phyloP scores from a whole-genome alignment of 371 early-diverging fungal genomes.

The Lichtheimia ramosa region DNA sequence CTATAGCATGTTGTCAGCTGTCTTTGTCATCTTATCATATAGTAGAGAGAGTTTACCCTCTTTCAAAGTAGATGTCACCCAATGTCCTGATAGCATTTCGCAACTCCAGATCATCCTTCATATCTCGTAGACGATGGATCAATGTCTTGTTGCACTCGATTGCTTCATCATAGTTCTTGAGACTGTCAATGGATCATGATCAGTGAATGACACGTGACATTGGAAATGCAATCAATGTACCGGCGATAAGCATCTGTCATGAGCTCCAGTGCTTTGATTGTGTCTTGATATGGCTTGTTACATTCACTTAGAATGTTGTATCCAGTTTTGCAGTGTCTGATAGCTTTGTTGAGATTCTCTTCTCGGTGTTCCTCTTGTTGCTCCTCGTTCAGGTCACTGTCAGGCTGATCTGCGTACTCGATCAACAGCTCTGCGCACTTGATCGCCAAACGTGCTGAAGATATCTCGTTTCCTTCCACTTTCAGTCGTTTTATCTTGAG shows the following conservation, averaged over 20 bases:
- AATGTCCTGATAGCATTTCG: constrained; percentile 25
- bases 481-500: constrained; percentile 5
- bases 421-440: constrained; percentile 23
- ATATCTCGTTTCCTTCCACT: background rate
- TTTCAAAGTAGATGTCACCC: constrained; percentile 35
- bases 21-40: background rate
- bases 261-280: background rate
- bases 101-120: constrained; percentile 6
- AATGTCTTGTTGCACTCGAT: constrained; percentile 6
- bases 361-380: background rate
- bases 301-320: background rate
- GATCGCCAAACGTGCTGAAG: constrained; percentile 18
- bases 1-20: constrained; percentile 1
- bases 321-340: constrained; percentile 16
- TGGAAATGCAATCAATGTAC: background rate
- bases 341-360: constrained; percentile 14
- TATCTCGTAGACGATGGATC: constrained; percentile 7
- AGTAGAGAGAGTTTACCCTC: constrained; percentile 13
- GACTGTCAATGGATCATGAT: constrained; percentile 10
- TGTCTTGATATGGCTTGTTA: constrained; percentile 1
- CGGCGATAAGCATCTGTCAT: constrained; percentile 3
- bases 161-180: constrained; percentile 22
- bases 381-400: constrained; percentile 2
- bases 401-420: constrained; percentile 17
- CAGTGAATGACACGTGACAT: too few relatives aligned